Percentiles rank a stretch among this genome's conserved stretches.
Evolutionary conservation across 129 eudicot species (phyloP).

Genomic region (Smallanthus sonchifolius): DNA sequence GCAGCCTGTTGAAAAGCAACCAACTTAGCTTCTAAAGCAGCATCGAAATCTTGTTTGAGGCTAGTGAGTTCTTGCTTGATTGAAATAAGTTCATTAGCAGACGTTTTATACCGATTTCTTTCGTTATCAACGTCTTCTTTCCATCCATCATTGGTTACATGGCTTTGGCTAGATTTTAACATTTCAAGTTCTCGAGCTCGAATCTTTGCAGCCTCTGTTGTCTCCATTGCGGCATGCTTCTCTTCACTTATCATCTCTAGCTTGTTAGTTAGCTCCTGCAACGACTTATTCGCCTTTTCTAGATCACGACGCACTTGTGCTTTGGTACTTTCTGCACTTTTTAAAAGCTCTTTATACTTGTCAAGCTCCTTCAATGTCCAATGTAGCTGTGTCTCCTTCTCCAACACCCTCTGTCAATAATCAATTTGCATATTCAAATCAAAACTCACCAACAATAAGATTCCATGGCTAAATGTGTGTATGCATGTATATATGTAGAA

Average conservation of each 20-base stretch:
- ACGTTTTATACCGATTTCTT: constrained; percentile 53
- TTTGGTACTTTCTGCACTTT: constrained; percentile 50
- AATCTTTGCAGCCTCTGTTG: constrained; percentile 57
- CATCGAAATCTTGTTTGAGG: constrained; percentile 71
- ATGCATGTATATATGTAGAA: background rate
- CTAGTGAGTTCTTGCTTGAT: constrained; percentile 76
- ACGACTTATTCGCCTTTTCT: constrained; percentile 56
- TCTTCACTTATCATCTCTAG: constrained; percentile 64
- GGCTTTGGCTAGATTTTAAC: constrained; percentile 31
- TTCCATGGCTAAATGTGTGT: background rate
- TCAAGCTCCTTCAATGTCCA: constrained; percentile 65
- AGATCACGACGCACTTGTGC: constrained; percentile 59
- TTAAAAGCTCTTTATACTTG: constrained; percentile 55
- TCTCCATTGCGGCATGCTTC: constrained; percentile 56
- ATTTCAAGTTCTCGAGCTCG: constrained; percentile 54
- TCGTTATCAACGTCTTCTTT: constrained; percentile 38
- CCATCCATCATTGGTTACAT: constrained; percentile 31
- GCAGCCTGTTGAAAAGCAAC: constrained; percentile 56
- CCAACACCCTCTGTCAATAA: constrained; percentile 51
- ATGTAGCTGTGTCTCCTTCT: constrained; percentile 75
- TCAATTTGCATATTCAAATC: background rate
- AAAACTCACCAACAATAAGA: background rate
- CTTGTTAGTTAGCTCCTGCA: constrained; percentile 56
- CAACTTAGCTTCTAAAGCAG: constrained; percentile 52
- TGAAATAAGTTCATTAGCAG: constrained; percentile 53